Percentiles rank a stretch among this genome's conserved stretches.
phyloP scores from a whole-genome alignment of 2,329 filamentous ascomycete species.

The Verticillium dahliae region DNA sequence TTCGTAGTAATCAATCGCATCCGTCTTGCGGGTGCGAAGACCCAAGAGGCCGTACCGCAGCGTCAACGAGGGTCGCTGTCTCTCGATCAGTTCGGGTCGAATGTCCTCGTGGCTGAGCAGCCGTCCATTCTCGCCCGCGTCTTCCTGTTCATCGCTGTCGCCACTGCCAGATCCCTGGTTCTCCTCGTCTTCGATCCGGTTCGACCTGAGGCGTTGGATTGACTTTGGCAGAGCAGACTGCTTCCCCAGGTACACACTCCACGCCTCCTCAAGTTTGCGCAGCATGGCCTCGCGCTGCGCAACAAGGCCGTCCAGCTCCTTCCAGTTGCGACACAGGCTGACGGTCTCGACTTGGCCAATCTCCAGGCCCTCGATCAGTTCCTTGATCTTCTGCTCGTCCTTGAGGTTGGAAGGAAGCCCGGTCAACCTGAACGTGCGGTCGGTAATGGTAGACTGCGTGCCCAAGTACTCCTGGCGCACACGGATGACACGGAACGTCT shows the following conservation, averaged over 20 bases:
- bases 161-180: conserved; percentile 18
- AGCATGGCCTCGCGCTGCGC: conserved; percentile 58
- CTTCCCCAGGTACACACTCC: conserved; percentile 68
- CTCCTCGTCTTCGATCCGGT: conserved; percentile 12
- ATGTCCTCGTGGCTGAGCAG: conserved; percentile 38
- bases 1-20: conserved; percentile 92
- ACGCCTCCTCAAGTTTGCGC: conserved; percentile 72
- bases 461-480: conserved; percentile 87
- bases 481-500: conserved; percentile 80
- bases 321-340: conserved; percentile 82
- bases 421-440: conserved; percentile 85
- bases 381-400: conserved; percentile 75
- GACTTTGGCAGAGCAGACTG: conserved; percentile 33
- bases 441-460: conserved; percentile 89
- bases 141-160: conserved; percentile 32
- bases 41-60: conserved; percentile 75
- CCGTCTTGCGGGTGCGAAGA: conserved; percentile 65
- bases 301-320: conserved; percentile 62
- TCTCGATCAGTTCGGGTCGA: conserved; percentile 24
- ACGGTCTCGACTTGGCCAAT: conserved; percentile 89
- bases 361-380: conserved; percentile 78
- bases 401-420: conserved; percentile 77
- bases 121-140: conserved; percentile 49
- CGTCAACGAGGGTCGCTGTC: conserved; percentile 58
- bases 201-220: conserved; percentile 5